Percentiles rank a stretch among this genome's conserved stretches.
phyloP scores from a whole-genome alignment of 2,329 filamentous ascomycete genomes.

The Monilinia laxa region DNA sequence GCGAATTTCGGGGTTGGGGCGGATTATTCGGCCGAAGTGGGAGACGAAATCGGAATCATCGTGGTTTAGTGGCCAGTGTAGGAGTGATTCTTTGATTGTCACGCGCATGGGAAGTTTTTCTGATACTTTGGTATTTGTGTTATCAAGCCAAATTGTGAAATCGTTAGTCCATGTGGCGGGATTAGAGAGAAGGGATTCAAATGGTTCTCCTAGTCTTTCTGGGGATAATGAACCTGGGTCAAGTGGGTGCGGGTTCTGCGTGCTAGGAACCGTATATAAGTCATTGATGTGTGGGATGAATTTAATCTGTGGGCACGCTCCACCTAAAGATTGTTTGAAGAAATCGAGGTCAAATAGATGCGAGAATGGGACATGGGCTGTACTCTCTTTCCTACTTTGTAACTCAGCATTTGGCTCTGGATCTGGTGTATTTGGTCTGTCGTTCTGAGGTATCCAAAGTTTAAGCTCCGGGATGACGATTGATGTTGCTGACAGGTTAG shows the following conservation, averaged over 20 bases:
- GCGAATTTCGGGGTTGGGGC: constrained; percentile 30
- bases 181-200: constrained; percentile 10
- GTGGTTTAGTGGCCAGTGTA: constrained; percentile 32
- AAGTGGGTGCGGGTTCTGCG: constrained; percentile 17
- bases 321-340: constrained; percentile 28
- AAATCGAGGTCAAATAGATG: constrained; percentile 34
- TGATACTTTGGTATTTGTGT: constrained; percentile 27
- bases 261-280: constrained; percentile 26
- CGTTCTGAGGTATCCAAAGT: constrained; percentile 22
- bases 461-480: constrained; percentile 21
- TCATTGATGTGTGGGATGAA: constrained; percentile 28
- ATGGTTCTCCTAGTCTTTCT: constrained; percentile 14
- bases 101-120: constrained; percentile 30
- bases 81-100: constrained; percentile 30
- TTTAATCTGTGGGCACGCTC: constrained; percentile 30
- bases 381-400: constrained; percentile 22
- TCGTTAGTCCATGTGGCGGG: constrained; percentile 32
- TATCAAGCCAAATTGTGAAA: constrained; percentile 35
- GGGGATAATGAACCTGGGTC: constrained; percentile 10
- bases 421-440: constrained; percentile 6
- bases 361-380: constrained; percentile 27
- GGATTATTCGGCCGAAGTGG: constrained; percentile 33
- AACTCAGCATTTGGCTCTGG: neutral
- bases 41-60: constrained; percentile 30
- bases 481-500: constrained; percentile 20